Base-by-base conservation (phyloP, 2,329 filamentous ascomycete species). In the Alternaria tenuissima region DNA sequence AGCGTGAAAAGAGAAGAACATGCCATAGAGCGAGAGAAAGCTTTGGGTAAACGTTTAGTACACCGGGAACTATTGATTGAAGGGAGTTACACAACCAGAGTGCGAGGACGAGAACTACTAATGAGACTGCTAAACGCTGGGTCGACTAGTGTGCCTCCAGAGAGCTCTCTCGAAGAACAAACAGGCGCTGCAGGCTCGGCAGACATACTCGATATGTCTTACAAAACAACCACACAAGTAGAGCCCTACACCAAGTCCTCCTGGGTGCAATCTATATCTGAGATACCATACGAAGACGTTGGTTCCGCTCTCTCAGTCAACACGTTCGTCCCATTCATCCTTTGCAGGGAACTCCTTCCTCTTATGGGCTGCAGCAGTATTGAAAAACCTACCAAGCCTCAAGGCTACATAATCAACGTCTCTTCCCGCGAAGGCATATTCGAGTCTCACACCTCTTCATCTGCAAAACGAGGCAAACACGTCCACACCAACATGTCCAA, bases 351-450 rank as follows among this genome's bases (percentile, higher is more conserved):
- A 20, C 48, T 64, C 18, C 56, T 66, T 7, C 54, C 64, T 7
- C 28, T 60, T 0, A 66, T 62, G 61, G 61, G 61, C 11, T 41
- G 8, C 20, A 12, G 41, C 3, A 36, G 30, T 24, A 2, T 20
- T 3, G 26, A 36, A 3, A 16, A 5, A 8, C 16, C 58, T 14
- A 30, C 30, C 16, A 58, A 61, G 48, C 55, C 63, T 8, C 39
- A 48, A 42, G 57, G 55, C 32, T 66, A 59, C 43, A 57, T 66
- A 26, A 61, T 66, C 57, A 66, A 66, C 26, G 59, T 66, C 20
- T 64, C 62, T 24, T 66, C 62, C 5, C 64, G 59, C 14, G 62
- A 66, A 59, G 59, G 62, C n/a, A 66, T 64, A 24, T 66, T 66
- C 44, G 61, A 66, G 55, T 43, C 52, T 20, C 39, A 26, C 12